These are phyloP conservation scores for Trichoderma endophyticum DNA, from an alignment of 2,329 filamentous ascomycete species.

Conservation along the genomic window DNA sequence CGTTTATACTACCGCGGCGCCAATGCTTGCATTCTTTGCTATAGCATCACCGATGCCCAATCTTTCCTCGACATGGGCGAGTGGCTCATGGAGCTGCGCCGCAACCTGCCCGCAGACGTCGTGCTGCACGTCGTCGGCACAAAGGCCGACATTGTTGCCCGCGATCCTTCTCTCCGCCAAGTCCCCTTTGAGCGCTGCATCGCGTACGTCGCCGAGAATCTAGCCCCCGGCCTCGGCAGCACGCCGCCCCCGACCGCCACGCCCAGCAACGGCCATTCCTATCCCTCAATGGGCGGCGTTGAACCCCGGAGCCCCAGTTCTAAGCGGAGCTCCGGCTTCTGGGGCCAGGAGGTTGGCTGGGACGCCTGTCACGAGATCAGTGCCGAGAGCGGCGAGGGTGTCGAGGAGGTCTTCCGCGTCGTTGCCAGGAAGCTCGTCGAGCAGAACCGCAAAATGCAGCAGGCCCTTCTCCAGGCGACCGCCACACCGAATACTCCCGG, in stretches of 20 bases:
- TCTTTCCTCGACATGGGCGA: constrained; percentile 90
- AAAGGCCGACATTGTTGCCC: constrained; percentile 84
- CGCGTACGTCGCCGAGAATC: constrained; percentile 88
- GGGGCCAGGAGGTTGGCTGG: constrained; percentile 92
- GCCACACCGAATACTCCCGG: constrained; percentile 49
- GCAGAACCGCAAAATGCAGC: constrained; percentile 62
- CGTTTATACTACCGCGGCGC: constrained; percentile 95
- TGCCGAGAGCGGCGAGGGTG: constrained; percentile 88
- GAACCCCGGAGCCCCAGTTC: constrained; percentile 60
- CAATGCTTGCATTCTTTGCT: constrained; percentile 90
- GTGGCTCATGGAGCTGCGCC: constrained; percentile 82
- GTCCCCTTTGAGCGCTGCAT: constrained; percentile 96
- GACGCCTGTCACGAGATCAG: constrained; percentile 97
- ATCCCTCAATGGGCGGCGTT: constrained; percentile 29
- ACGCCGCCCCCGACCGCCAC: constrained; percentile 66
- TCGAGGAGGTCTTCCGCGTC: constrained; percentile 89
- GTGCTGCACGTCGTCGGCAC: constrained; percentile 95
- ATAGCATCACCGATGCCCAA: constrained; percentile 82
- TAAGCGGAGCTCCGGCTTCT: constrained; percentile 72
- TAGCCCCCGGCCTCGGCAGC: constrained; percentile 66
- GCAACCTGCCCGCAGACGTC: constrained; percentile 72
- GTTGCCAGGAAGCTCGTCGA: constrained; percentile 61
- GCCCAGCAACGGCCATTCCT: constrained; percentile 29
- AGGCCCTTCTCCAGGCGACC: constrained; percentile 54
- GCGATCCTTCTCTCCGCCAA: constrained; percentile 73